Evolutionary conservation across 2,329 filamentous ascomycete species (phyloP), one percentile per base, ranked within the genome.

Genomic region (Chaetomium olivaceum): DNA sequence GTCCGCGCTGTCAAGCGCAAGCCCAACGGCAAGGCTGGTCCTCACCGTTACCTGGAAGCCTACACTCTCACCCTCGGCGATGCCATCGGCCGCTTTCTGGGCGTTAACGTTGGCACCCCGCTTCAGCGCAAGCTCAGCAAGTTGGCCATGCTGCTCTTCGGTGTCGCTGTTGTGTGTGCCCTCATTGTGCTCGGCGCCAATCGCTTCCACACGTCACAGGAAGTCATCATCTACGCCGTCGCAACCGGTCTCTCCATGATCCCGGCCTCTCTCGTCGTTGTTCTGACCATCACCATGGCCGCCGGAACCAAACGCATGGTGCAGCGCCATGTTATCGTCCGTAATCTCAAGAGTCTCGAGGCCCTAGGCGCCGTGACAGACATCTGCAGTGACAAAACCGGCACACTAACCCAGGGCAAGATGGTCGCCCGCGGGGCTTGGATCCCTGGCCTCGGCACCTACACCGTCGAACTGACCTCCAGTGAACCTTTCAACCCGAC

Each of bases 321-420:
- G 7, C 79, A 82, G 70, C 79, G 83, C 12, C 79, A 86, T 70
- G 84, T 87, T 55, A 80, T 87, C 63, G 82, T 86, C 23, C 79
- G 83, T 65, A 88, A 88, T 71, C 83, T 90, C 74, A 82, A 85
- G 11, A 85, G 85, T 4, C 81, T 91, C 8, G 88, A 90, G 72
- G 87, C 88, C n/a, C 82, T 90, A 51, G 88, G 88, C 56, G 87
- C 86, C 62, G 87, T 90, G n/a, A 90, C 87, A 65, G 86, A 89
- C 70, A 88, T 90, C 65, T 90, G 87, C 76, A 89, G 86, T 50
- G 88, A 90, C 80, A n/a, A n/a, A n/a, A n/a, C n/a, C n/a, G n/a
- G n/a, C n/a, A n/a, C n/a, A n/a, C n/a, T n/a, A n/a, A n/a, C n/a
- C n/a, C n/a, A n/a, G n/a, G n/a, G n/a, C n/a, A n/a, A n/a, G n/a